Conservation (phyloP, 345 rosid species). For the Lagerstroemia speciosa region DNA sequence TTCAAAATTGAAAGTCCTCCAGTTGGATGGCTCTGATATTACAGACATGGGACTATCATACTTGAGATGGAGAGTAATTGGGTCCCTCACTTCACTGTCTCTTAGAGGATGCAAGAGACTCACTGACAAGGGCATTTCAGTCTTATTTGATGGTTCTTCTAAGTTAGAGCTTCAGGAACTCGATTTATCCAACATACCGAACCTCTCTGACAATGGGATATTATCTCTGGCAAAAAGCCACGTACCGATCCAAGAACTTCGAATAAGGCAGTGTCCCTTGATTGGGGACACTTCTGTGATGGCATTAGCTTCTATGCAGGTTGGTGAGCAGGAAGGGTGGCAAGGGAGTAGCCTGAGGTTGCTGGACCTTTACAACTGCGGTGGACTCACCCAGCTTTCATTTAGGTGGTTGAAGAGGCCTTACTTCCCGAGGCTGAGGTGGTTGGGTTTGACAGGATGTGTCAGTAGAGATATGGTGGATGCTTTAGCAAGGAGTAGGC, state of each 20-base stretch:
- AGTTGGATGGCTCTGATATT: slow-evolving; percentile 59
- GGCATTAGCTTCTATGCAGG: slow-evolving; percentile 81
- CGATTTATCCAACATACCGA: slow-evolving; percentile 74
- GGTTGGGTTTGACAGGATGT: slow-evolving; percentile 81
- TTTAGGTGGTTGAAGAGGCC: slow-evolving; percentile 83
- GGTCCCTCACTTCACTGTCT: slow-evolving; percentile 58
- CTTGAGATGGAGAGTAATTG: slow-evolving; percentile 38
- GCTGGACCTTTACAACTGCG: slow-evolving; percentile 69
- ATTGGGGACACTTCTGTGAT: slow-evolving; percentile 75
- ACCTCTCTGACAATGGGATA: slow-evolving; percentile 60
- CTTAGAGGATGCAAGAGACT: slow-evolving; percentile 83
- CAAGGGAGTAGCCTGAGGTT: slow-evolving; percentile 58
- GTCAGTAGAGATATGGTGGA: slow-evolving; percentile 68
- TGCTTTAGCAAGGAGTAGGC: slow-evolving; percentile 72
- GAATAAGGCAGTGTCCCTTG: slow-evolving; percentile 78
- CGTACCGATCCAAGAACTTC: slow-evolving; percentile 58
- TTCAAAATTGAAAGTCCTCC: slow-evolving; percentile 39
- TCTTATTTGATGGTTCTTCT: slow-evolving; percentile 59
- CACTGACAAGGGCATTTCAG: slow-evolving; percentile 61
- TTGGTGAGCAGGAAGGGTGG: slow-evolving; percentile 40
- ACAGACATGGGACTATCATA: slow-evolving; percentile 54
- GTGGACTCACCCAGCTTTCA: slow-evolving; percentile 67
- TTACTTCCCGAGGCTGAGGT: slow-evolving; percentile 75
- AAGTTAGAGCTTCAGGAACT: slow-evolving; percentile 54
- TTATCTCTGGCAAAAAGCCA: slow-evolving; percentile 52